Percentiles rank a stretch among this genome's conserved stretches.
Evolutionary conservation across 257 asterid genomes (phyloP).

Genomic region (Striga asiatica): DNA sequence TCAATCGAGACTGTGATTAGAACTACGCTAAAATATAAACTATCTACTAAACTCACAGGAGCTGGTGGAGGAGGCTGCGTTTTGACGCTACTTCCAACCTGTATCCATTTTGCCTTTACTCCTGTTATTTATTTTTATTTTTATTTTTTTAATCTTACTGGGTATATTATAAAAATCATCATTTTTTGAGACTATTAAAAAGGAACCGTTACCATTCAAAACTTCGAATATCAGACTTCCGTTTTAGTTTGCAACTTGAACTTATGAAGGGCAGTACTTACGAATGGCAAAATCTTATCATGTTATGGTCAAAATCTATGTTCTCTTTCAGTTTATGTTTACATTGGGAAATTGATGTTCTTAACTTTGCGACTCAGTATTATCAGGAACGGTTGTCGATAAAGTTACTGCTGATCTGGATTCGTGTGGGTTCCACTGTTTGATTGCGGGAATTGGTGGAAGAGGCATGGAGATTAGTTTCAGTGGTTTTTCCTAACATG

Average conservation of each 20-base stretch:
- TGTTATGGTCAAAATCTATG: neutral
- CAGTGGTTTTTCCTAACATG: slow-evolving; percentile 37
- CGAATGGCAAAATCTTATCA: neutral
- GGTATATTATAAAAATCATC: neutral
- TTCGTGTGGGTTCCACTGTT: slow-evolving; percentile 70
- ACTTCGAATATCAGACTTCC: neutral
- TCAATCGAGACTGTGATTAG: slow-evolving; percentile 76
- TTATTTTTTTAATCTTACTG: too few relatives aligned
- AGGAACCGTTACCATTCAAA: too few relatives aligned
- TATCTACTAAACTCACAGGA: slow-evolving; percentile 82
- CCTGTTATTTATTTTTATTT: neutral
- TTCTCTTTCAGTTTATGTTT: slow-evolving; percentile 1
- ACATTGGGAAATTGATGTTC: slow-evolving; percentile 15
- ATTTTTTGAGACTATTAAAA: neutral
- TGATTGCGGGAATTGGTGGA: slow-evolving; percentile 88
- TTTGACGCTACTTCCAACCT: slow-evolving; percentile 73
- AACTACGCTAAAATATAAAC: slow-evolving; percentile 66
- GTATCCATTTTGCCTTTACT: slow-evolving; percentile 50
- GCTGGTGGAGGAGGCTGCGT: slow-evolving; percentile 99
- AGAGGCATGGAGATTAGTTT: slow-evolving; percentile 70
- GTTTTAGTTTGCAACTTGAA: neutral
- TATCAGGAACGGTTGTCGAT: slow-evolving; percentile 75
- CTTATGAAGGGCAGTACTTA: neutral
- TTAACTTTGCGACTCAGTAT: slow-evolving; percentile 47
- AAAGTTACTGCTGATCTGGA: slow-evolving; percentile 62